Conservation (phyloP, 73 alveolate genomes). For the Paraurostyla sp. region DNA sequence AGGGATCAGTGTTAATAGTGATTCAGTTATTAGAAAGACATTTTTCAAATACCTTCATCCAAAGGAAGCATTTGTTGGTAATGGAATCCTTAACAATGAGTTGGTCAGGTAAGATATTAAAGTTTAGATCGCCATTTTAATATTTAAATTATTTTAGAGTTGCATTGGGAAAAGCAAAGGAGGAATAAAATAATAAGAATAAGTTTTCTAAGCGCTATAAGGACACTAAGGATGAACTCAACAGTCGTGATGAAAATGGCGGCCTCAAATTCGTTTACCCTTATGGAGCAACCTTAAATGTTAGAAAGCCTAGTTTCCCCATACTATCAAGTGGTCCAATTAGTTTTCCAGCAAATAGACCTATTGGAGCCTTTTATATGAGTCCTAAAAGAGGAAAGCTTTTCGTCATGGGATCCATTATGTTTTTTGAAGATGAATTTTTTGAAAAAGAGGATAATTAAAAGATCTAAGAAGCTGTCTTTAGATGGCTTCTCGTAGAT, state of each 20-base stretch:
- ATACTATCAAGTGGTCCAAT: constrained; percentile 94
- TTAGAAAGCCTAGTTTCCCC: constrained; percentile 90
- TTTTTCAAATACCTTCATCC: constrained; percentile 96
- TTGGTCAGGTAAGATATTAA: constrained; percentile 59
- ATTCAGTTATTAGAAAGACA: constrained; percentile 92
- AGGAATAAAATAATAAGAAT: constrained; percentile 70
- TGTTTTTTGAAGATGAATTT: constrained; percentile 81
- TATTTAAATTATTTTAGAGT: constrained; percentile 43
- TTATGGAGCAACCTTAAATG: constrained; percentile 96
- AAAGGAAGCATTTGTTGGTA: constrained; percentile 88
- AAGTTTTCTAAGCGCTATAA: constrained; percentile 79
- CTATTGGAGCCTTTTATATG: constrained; percentile 82
- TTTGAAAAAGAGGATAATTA: constrained; percentile 84
- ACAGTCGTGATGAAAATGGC: constrained; percentile 82
- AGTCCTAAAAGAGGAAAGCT: constrained; percentile 78
- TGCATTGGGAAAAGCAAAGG: constrained; percentile 81
- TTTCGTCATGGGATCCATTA: constrained; percentile 81
- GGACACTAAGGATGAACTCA: constrained; percentile 74
- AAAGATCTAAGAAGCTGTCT: constrained; percentile 87
- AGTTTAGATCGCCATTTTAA: background rate
- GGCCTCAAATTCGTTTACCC: constrained; percentile 97
- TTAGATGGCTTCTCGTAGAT: constrained; percentile 86
- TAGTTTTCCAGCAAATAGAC: constrained; percentile 94
- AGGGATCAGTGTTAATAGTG: constrained; percentile 91
- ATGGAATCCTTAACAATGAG: constrained; percentile 87